Evolutionary conservation across 108 stramenopile species (phyloP).

Genomic region (Pseudonitzschia delicatissima): DNA sequence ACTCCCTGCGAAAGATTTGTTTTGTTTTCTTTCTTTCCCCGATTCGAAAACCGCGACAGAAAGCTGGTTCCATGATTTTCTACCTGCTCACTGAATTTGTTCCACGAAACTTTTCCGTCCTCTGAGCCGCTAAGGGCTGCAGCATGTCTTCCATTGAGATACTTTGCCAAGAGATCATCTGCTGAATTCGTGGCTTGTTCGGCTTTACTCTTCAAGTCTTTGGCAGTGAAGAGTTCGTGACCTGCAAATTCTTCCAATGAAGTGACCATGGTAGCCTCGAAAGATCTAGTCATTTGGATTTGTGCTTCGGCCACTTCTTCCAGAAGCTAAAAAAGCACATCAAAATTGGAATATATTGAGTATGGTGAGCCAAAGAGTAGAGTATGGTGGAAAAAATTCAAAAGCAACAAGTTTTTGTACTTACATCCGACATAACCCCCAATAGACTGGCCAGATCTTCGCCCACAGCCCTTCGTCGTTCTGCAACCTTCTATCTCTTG

Average conservation of each 20-base stretch:
- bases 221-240: conserved; percentile 55
- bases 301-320: conserved; percentile 84
- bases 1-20: conserved; percentile 35
- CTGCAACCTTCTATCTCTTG: conserved; percentile 21
- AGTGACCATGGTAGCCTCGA: conserved; percentile 69
- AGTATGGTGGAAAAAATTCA: too few relatives aligned
- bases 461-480: conserved; percentile 57
- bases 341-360: background rate
- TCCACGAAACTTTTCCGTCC: conserved; percentile 50
- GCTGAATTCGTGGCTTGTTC: conserved; percentile 68
- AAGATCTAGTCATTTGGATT: conserved; percentile 63
- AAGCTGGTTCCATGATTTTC: conserved; percentile 50
- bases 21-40: conserved; percentile 25
- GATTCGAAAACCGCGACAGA: conserved; percentile 28
- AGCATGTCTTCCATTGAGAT: conserved; percentile 70
- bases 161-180: conserved; percentile 67
- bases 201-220: conserved; percentile 51
- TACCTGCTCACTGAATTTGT: conserved; percentile 75
- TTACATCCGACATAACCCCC: conserved; percentile 55
- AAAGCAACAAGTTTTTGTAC: conserved; percentile 5
- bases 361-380: background rate
- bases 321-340: conserved; percentile 36
- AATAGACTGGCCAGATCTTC: conserved; percentile 68
- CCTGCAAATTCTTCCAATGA: conserved; percentile 67
- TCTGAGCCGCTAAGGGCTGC: conserved; percentile 45